Conservation (phyloP, 169 alveolate species). For the Eimeria tenella region DNA sequence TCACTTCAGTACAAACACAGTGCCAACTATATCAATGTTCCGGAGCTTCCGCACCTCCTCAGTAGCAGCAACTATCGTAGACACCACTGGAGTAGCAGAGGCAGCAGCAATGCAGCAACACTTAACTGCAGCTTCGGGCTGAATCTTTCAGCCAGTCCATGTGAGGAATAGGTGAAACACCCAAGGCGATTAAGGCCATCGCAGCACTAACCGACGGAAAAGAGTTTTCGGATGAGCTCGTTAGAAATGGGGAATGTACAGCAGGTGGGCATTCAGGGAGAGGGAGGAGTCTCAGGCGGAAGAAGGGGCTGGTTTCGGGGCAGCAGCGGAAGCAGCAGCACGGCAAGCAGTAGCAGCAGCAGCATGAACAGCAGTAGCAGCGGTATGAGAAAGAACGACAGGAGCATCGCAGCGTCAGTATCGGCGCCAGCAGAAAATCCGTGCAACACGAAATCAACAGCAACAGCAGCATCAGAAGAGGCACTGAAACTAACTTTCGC, state of each 20-base stretch:
- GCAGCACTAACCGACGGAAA: neutral
- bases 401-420: neutral
- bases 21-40: too few species aligned
- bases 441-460: neutral
- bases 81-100: neutral
- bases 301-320: neutral
- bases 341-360: neutral
- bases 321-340: neutral
- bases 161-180: too few species aligned
- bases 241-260: neutral
- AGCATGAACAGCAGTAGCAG: neutral
- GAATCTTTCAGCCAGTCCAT: neutral
- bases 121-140: neutral
- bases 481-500: neutral
- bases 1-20: too few species aligned
- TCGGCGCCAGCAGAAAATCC: neutral
- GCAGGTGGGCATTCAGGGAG: neutral
- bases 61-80: neutral
- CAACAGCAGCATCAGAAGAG: neutral
- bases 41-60: neutral
- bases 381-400: neutral
- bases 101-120: slow-evolving; percentile 10
- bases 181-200: neutral
- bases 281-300: neutral
- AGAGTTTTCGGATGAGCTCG: neutral